Conservation (phyloP, 2,329 filamentous ascomycete species). For the Ramularia collo-cygni region DNA sequence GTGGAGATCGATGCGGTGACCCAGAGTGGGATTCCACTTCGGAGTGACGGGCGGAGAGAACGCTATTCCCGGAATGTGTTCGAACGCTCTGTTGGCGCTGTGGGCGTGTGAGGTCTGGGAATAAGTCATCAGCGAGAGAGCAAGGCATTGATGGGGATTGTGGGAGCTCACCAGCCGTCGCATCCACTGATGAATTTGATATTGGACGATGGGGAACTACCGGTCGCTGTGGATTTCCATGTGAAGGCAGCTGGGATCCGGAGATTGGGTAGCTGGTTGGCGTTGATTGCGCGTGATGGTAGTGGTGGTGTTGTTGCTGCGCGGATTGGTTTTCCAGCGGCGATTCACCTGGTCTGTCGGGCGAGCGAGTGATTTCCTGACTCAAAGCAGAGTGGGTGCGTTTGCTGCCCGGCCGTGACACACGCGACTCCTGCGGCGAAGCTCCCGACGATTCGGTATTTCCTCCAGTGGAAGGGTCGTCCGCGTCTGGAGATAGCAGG, state of each 20-base stretch:
- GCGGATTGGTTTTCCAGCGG: constrained; percentile 8
- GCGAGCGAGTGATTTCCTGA: constrained; percentile 32
- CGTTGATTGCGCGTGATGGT: constrained; percentile 12
- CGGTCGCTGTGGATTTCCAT: constrained; percentile 17
- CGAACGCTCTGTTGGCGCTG: constrained; percentile 38
- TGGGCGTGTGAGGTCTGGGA: constrained; percentile 39
- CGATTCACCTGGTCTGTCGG: constrained; percentile 27
- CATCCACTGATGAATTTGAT: constrained; percentile 43
- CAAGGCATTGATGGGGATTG: too few relatives aligned
- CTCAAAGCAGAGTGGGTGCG: constrained; percentile 38
- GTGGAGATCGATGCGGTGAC: constrained; percentile 26
- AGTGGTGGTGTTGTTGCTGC: constrained; percentile 10
- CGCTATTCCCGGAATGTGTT: constrained; percentile 25
- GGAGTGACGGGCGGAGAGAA: constrained; percentile 12
- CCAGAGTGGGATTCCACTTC: constrained; percentile 14
- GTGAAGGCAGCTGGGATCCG: constrained; percentile 5
- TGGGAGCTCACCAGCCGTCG: constrained; percentile 41
- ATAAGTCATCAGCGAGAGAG: constrained; percentile 10
- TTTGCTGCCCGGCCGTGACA: constrained; percentile 20
- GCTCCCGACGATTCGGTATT: constrained; percentile 3
- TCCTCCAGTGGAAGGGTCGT: constrained; percentile 8
- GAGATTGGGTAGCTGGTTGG: constrained; percentile 21
- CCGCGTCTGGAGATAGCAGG: constrained; percentile 41
- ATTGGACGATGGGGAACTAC: constrained; percentile 31
- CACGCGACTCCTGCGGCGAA: constrained; percentile 10